Conservation (phyloP, 2,329 filamentous ascomycete species). For the Beauveria caledonica region DNA sequence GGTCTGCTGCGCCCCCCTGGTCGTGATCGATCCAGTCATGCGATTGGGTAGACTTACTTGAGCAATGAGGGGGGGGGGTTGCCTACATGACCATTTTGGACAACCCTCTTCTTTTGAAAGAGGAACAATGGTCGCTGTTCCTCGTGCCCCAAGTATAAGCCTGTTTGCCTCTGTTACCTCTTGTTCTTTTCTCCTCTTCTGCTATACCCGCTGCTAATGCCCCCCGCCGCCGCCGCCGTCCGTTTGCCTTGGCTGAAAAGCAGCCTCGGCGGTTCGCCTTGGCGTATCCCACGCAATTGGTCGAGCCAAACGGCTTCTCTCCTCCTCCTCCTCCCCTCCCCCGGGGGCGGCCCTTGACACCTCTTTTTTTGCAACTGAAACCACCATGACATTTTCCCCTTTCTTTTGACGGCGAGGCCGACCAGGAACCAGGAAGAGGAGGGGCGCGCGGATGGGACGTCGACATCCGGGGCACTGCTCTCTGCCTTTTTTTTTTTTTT, state of each 20-base stretch:
- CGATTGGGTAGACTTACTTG: too few species aligned
- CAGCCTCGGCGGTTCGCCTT: conserved; percentile 7
- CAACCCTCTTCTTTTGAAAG: too few species aligned
- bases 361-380: background rate
- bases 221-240: background rate
- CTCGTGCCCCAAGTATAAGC: background rate
- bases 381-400: too few species aligned
- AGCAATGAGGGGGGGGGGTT: too few species aligned
- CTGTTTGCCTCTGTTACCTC: background rate
- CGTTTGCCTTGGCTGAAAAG: background rate
- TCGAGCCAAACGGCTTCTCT: conserved; percentile 1
- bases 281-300: conserved; percentile 1
- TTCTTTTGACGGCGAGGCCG: background rate
- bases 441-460: background rate
- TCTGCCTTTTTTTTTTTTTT: too few species aligned
- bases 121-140: background rate
- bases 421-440: background rate
- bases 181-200: background rate
- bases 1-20: too few species aligned
- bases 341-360: background rate
- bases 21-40: too few species aligned
- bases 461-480: too few species aligned
- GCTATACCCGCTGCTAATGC: background rate
- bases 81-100: too few species aligned
- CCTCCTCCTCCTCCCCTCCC: background rate